Evolutionary conservation across 768 basidiomycete genomes (phyloP).

Genomic region (Trametes cubensis): DNA sequence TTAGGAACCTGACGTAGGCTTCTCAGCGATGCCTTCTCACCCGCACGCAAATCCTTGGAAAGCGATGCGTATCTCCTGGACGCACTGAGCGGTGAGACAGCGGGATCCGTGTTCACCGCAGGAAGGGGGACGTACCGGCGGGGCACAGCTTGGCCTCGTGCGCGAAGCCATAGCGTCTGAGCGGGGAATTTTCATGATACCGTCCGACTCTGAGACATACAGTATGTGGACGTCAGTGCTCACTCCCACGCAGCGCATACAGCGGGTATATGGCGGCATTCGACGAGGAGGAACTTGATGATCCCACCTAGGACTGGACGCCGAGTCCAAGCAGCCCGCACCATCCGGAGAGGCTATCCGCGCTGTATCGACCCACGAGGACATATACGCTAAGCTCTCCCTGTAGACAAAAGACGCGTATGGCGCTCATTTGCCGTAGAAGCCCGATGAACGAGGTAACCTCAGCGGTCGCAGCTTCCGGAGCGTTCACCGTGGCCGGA

Average conservation of each 20-base stretch:
- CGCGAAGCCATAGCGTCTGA: neutral
- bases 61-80: neutral
- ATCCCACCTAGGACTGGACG: conserved; percentile 4
- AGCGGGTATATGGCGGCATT: neutral
- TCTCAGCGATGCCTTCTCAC: neutral
- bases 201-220: conserved; percentile 2
- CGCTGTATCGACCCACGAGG: neutral
- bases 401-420: neutral
- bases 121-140: neutral
- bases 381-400: neutral
- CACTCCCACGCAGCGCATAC: neutral
- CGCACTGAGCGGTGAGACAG: neutral
- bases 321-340: conserved; percentile 1
- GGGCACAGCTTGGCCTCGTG: conserved; percentile 5
- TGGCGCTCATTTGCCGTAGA: neutral
- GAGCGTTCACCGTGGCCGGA: neutral
- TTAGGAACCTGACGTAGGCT: neutral
- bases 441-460: neutral
- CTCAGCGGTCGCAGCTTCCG: neutral
- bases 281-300: neutral
- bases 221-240: neutral
- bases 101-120: neutral
- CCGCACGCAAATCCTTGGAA: neutral
- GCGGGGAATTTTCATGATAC: neutral
- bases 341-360: neutral